phyloP scores from a whole-genome alignment of 164 flowering plant species.

The Vitis amurensis region DNA sequence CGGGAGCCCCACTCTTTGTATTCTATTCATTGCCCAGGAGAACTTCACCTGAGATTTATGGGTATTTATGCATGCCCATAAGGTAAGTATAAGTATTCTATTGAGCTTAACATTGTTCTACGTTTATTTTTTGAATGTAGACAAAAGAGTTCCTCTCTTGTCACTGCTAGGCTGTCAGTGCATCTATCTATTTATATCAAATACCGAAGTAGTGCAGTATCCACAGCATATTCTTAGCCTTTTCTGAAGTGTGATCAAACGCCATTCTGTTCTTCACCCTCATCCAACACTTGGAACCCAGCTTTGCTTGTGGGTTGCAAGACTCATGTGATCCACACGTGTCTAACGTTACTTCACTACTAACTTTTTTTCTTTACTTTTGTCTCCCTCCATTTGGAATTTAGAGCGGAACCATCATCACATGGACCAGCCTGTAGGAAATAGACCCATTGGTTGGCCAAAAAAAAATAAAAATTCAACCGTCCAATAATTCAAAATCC shows the following conservation, averaged over 20 bases:
- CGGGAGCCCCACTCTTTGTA: no score
- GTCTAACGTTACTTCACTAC: conserved; percentile 15
- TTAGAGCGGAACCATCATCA: conserved; percentile 23
- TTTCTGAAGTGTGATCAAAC: not conserved
- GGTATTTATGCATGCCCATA: no score
- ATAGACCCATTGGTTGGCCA: conserved; percentile 8
- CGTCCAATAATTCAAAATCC: conserved; percentile 18
- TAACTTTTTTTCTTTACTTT: not conserved
- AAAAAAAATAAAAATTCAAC: conserved; percentile 5
- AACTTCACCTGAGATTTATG: no score
- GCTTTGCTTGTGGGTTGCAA: not conserved
- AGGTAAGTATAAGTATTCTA: no score
- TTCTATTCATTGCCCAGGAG: no score
- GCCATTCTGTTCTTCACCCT: not conserved
- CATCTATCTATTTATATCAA: no score
- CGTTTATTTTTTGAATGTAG: no score
- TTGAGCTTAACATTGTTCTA: no score
- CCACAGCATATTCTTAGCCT: no score
- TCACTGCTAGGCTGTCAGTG: no score
- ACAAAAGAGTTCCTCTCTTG: no score
- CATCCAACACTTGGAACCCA: not conserved
- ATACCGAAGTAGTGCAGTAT: no score
- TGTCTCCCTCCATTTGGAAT: not conserved
- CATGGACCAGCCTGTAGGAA: conserved; percentile 39
- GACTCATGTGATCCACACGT: conserved; percentile 23